phyloP scores from a whole-genome alignment of 208 protist species.

The Leishmania martiniquensis region DNA sequence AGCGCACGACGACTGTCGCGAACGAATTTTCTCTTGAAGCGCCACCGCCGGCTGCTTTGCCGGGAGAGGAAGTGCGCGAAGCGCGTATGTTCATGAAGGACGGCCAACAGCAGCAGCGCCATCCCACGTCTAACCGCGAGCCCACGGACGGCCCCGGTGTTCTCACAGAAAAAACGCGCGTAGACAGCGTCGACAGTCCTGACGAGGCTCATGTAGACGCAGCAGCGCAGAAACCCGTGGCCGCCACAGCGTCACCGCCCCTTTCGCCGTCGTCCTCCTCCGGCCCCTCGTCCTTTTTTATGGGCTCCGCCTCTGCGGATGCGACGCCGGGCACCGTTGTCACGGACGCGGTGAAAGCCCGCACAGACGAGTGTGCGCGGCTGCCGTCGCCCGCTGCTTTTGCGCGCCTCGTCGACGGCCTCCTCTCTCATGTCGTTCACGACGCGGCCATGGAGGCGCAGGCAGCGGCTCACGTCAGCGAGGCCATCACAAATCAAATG shows the following conservation, averaged over 20 bases:
- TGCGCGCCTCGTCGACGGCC: background rate
- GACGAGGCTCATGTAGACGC: background rate
- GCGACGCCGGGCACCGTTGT: background rate
- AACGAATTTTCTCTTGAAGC: background rate
- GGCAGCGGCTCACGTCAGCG: background rate
- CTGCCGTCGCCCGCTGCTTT: constrained; percentile 2
- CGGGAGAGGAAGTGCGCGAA: background rate
- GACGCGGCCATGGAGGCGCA: background rate
- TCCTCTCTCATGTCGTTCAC: constrained; percentile 4
- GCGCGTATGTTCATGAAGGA: background rate
- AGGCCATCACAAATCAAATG: background rate
- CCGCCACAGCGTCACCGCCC: background rate
- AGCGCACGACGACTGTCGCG: background rate
- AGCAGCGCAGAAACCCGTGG: background rate
- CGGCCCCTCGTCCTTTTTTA: background rate
- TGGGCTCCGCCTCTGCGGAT: background rate
- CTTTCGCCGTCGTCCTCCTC: constrained; percentile 2
- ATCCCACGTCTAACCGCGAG: background rate
- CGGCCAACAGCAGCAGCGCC: background rate
- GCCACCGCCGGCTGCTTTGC: background rate
- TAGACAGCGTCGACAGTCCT: background rate
- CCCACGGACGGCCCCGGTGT: background rate
- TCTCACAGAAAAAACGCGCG: background rate
- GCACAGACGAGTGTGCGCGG: background rate
- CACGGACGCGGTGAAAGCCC: background rate